These are phyloP conservation scores for Neocucurbitaria cava DNA, from an alignment of 2,329 filamentous ascomycete genomes.

Conservation along the genomic window DNA sequence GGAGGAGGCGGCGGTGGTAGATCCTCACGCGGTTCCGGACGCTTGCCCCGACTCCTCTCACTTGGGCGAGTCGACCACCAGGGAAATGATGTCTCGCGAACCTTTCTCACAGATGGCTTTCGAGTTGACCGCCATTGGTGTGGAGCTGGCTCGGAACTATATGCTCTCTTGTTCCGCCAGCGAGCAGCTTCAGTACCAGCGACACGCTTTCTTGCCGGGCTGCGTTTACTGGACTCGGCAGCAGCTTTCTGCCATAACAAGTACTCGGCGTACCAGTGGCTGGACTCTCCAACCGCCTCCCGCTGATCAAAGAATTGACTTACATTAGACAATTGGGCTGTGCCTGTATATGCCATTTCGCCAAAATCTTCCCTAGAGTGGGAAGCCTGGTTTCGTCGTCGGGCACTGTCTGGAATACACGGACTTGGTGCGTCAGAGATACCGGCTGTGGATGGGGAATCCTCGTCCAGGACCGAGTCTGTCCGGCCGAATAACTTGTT, in stretches of 20 bases:
- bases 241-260: neutral
- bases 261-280: neutral
- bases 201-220: neutral
- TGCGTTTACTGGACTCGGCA: neutral
- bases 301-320: neutral
- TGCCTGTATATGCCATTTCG: neutral
- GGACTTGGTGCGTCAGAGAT: neutral
- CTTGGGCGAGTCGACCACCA: slow-evolving; percentile 1
- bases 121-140: neutral
- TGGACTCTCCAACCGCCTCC: neutral
- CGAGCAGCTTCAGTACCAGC: neutral
- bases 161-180: neutral
- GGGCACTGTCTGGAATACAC: neutral
- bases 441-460: neutral
- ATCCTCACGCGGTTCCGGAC: neutral
- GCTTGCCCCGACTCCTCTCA: slow-evolving; percentile 12
- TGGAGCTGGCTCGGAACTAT: neutral
- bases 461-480: neutral
- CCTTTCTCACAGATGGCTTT: neutral
- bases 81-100: slow-evolving; percentile 2
- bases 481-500: neutral
- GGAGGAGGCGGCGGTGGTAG: neutral
- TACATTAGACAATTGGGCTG: neutral
- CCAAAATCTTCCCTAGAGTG: neutral
- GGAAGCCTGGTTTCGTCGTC: neutral